Base-by-base conservation (phyloP, 208 protist genomes). In the Leishmania amazonensis region DNA sequence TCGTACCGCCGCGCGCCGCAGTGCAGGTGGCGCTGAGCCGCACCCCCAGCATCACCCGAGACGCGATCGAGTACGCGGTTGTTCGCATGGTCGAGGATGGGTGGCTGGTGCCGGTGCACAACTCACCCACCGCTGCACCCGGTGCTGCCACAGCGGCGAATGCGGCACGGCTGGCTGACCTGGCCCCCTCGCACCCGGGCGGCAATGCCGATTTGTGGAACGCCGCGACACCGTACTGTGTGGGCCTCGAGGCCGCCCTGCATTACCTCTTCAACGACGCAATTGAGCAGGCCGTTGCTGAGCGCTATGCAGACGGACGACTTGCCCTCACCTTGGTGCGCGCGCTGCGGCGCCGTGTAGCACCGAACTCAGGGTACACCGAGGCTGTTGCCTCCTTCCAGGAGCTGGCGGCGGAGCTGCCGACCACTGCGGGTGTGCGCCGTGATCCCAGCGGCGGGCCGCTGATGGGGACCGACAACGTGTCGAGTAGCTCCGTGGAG, bases 21-120 rank as follows among this genome's bases (percentile, higher is more conserved):
- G 81, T 94, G 76, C 86, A 85, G 73, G 81, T 94, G 2, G 87
- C 88, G 40, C 81, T 85, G 71, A 87, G 91, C 45, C 89, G 92
- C 28, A 88, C 71, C 0, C 82, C 81, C 6, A 74, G 68, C 71
- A 31, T 81, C 45, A 62, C 84, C 76, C 62, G 71, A 17, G 85
- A 89, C 45, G 83, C 87, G 35, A 70, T 93, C 24, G 86, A 85
- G 21, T 85, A 83, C 64, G 90, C 88, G 40, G 88, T 85, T 2
- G 80, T 60, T 31, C 81, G 86, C 76, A 85, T 96, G 84, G 85
- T 86, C 67, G 81, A 76, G 42, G 85, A 94, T 11, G 85, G 89
- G 19, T 88, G 89, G 86, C 73, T 94, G 57, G 88, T 93, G 76
- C 86, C 81, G 47, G 65, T 94, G 15, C 11, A 47, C 1, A 47